These are phyloP conservation scores for Discostella stelligeroides DNA, from an alignment of 108 stramenopile species.

Conservation along the genomic window DNA sequence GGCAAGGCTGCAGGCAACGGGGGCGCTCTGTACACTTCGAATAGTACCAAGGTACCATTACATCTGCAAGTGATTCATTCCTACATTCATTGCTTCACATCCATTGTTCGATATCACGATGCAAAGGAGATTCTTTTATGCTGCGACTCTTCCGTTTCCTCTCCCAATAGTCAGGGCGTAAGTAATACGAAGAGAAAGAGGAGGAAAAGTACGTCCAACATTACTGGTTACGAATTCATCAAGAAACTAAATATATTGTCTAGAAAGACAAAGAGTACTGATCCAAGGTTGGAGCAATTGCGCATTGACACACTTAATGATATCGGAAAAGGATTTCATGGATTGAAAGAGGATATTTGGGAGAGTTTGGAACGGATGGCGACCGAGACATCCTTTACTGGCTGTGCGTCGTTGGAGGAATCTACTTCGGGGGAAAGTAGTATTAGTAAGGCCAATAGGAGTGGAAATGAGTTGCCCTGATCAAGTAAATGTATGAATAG, in stretches of 20 bases:
- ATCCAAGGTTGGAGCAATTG: conserved; percentile 15
- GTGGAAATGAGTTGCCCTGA: no score
- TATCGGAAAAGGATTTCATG: conserved; percentile 15
- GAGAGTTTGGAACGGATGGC: conserved; percentile 17
- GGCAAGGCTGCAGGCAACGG: not conserved
- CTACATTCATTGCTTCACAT: conserved; percentile 32
- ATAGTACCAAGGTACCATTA: conserved; percentile 4
- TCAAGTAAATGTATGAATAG: no score
- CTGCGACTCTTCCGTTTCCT: no score
- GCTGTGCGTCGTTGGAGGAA: no score
- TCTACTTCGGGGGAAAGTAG: no score
- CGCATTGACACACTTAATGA: conserved; percentile 16
- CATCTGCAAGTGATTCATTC: conserved; percentile 21
- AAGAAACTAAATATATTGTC: conserved; percentile 7
- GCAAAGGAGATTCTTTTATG: not conserved
- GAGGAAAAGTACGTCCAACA: not conserved
- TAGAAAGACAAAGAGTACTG: conserved; percentile 8
- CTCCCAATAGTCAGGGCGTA: not conserved
- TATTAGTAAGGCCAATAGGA: no score
- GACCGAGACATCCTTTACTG: conserved; percentile 8
- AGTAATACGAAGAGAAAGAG: not conserved
- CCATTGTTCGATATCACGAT: conserved; percentile 35
- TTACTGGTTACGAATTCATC: conserved; percentile 5
- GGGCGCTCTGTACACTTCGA: not conserved
- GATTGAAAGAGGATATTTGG: conserved; percentile 18